Conservation (phyloP, 192 early-diverging fungal genomes). For the Mortierella claussenii region DNA sequence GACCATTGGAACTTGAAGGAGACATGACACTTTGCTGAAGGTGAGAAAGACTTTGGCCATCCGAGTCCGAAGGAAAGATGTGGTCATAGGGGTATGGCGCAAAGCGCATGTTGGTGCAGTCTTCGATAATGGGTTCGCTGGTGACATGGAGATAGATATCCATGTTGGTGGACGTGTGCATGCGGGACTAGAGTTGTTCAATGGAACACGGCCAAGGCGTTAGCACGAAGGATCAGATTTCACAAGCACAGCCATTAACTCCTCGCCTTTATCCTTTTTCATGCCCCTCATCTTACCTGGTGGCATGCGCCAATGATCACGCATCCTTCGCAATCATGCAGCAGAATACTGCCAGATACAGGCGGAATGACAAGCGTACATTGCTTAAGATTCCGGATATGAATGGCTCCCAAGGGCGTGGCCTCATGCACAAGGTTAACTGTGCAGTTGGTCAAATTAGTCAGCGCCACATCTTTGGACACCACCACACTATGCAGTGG, state of each 20-base stretch:
- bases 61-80: constrained; percentile 23
- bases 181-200: constrained; percentile 67
- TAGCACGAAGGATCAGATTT: too few relatives aligned
- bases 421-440: constrained; percentile 66
- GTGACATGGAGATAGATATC: constrained; percentile 74
- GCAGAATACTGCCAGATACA: constrained; percentile 75
- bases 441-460: constrained; percentile 67
- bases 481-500: neutral
- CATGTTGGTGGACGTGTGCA: constrained; percentile 75
- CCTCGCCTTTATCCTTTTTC: too few relatives aligned
- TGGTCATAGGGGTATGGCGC: constrained; percentile 67
- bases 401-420: constrained; percentile 70
- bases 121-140: constrained; percentile 90
- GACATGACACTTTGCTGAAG: constrained; percentile 67
- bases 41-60: too few relatives aligned
- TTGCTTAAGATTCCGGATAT: constrained; percentile 72
- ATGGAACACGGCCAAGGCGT: too few relatives aligned
- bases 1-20: constrained; percentile 61
- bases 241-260: too few relatives aligned
- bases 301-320: constrained; percentile 75
- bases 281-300: constrained; percentile 73
- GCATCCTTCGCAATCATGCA: constrained; percentile 70
- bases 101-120: constrained; percentile 74
- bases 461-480: constrained; percentile 65
- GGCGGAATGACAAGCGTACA: constrained; percentile 71